A percentile compares a stretch with the other conserved stretches of the same genome.
Conservation (phyloP, 495 filamentous ascomycete species). For the Bathelium albidoporum region DNA sequence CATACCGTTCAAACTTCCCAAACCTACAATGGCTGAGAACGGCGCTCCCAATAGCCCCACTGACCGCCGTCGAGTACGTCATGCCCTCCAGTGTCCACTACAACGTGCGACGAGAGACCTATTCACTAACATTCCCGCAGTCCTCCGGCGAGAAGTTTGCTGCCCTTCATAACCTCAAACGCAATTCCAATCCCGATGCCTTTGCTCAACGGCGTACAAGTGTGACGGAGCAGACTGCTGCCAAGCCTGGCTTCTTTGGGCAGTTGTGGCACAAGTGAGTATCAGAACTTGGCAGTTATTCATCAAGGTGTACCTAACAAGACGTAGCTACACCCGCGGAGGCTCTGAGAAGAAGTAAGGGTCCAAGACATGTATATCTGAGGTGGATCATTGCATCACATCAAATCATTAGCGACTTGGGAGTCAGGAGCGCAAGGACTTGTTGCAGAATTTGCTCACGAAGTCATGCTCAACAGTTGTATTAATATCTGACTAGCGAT, state of each 20-base stretch:
- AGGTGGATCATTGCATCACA: background rate
- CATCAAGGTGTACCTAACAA: too few species aligned
- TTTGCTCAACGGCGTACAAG: slow-evolving; percentile 1
- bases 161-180: slow-evolving; percentile 4
- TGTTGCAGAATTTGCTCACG: background rate
- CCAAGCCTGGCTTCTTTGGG: slow-evolving; percentile 3
- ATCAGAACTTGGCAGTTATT: too few species aligned
- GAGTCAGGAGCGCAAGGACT: background rate
- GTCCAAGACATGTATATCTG: background rate
- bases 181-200: slow-evolving; percentile 3
- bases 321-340: background rate
- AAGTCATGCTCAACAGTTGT: background rate
- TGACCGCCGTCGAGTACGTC: background rate
- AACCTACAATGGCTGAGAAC: background rate
- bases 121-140: background rate
- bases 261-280: slow-evolving; percentile 6
- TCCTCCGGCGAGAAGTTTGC: slow-evolving; percentile 6
- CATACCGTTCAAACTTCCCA: too few species aligned
- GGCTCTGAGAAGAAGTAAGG: background rate
- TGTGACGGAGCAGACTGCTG: background rate
- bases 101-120: background rate
- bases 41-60: background rate
- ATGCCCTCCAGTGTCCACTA: background rate
- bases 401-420: background rate
- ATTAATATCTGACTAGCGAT: too few species aligned